A percentile compares a stretch with the other conserved stretches of the same genome.
Evolutionary conservation across 176 grass and related monocot genomes (phyloP).

Genomic region (Carex parvula): DNA sequence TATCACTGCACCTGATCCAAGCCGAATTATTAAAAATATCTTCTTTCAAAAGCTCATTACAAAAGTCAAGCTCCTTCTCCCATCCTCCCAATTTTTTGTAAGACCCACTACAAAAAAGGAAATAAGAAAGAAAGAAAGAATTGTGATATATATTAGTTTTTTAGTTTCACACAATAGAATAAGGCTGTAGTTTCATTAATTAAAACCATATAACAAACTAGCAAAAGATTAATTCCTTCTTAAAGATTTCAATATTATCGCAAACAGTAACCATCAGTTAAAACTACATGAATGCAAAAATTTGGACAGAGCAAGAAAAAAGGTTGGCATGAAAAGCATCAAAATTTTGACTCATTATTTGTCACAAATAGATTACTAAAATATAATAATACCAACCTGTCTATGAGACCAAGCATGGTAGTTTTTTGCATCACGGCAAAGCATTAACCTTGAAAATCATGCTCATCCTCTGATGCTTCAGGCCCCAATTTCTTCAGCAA

Average conservation of each 20-base stretch:
- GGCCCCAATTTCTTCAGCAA: slow-evolving; percentile 88
- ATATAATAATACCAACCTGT: slow-evolving; percentile 40
- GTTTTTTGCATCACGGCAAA: slow-evolving; percentile 77
- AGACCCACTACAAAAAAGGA: slow-evolving; percentile 66
- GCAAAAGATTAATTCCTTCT: neutral
- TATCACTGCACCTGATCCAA: slow-evolving; percentile 77
- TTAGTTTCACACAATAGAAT: neutral
- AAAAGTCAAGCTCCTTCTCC: slow-evolving; percentile 80
- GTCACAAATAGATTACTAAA: neutral
- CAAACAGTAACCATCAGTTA: neutral
- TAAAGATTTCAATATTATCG: neutral
- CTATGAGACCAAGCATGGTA: slow-evolving; percentile 99
- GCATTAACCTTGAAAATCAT: slow-evolving; percentile 65
- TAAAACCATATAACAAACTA: neutral
- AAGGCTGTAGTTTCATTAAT: neutral
- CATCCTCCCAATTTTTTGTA: slow-evolving; percentile 85
- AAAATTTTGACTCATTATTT: neutral
- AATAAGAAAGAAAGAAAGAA: neutral
- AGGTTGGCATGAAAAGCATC: neutral
- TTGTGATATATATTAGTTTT: neutral
- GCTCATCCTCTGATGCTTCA: slow-evolving; percentile 57
- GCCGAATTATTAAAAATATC: slow-evolving; percentile 97
- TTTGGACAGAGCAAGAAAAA: neutral
- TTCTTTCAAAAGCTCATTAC: slow-evolving; percentile 66
- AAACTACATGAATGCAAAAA: neutral